Conservation (phyloP, 345 rosid species). For the Kernera saxatilis region DNA sequence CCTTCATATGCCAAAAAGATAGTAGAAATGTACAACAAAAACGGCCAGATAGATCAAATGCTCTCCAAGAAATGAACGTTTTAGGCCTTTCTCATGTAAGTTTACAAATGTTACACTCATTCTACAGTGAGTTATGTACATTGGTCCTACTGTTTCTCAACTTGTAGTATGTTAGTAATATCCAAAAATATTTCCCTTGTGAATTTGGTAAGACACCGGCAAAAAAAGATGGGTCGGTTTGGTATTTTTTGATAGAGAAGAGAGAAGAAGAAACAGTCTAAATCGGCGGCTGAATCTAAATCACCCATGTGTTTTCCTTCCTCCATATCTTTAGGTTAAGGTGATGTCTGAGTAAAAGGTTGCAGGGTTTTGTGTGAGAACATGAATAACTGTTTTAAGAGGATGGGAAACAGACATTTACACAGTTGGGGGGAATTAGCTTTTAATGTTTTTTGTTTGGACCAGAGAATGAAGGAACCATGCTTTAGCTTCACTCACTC, state of each 20-base stretch:
- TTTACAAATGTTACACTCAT: neutral
- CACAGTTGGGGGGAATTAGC: constrained; percentile 27
- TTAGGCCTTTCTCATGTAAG: constrained; percentile 14
- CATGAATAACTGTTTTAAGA: constrained; percentile 29
- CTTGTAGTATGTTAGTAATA: constrained; percentile 28
- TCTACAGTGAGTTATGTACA: constrained; percentile 14
- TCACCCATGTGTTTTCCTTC: constrained; percentile 25
- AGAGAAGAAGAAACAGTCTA: constrained; percentile 22
- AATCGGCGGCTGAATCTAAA: constrained; percentile 20
- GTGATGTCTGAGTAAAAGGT: constrained; percentile 31
- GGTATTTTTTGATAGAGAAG: constrained; percentile 6
- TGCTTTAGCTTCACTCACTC: constrained; percentile 14
- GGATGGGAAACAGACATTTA: constrained; percentile 35
- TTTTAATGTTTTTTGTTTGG: constrained; percentile 28
- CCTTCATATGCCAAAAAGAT: constrained; percentile 85
- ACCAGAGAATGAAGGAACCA: constrained; percentile 17
- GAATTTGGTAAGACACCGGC: constrained; percentile 6
- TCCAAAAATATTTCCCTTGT: constrained; percentile 13
- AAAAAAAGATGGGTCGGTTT: constrained; percentile 29
- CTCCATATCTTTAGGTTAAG: constrained; percentile 18
- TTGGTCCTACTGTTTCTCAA: constrained; percentile 28
- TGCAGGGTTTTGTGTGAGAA: constrained; percentile 27
- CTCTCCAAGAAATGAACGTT: constrained; percentile 41
- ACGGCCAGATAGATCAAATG: constrained; percentile 70
- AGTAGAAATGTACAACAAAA: constrained; percentile 71